Conservation (phyloP, 495 filamentous ascomycete genomes). For the Neurospora sp. region DNA sequence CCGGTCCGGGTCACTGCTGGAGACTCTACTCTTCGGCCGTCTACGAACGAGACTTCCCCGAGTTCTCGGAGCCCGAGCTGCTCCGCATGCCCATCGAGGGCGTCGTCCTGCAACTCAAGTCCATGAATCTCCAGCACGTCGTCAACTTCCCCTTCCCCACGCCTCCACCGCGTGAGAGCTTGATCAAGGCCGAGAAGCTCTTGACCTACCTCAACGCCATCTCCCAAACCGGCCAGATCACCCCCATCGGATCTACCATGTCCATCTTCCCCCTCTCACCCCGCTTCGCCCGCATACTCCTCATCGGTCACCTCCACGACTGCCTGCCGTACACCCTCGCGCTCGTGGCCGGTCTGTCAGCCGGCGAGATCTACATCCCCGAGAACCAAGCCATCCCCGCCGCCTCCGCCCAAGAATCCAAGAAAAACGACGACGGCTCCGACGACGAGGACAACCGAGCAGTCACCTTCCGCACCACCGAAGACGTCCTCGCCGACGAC, state of each 20-base stretch:
- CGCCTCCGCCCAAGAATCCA: constrained; percentile 24
- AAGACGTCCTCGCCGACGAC: constrained; percentile 58
- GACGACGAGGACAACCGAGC: constrained; percentile 11
- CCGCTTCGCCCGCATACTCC: constrained; percentile 80
- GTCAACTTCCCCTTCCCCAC: constrained; percentile 98
- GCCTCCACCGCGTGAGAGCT: constrained; percentile 66
- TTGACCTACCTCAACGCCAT: constrained; percentile 64
- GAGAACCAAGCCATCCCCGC: constrained; percentile 63
- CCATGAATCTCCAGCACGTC: constrained; percentile 85
- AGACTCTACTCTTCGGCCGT: constrained; percentile 87
- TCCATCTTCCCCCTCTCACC: constrained; percentile 83
- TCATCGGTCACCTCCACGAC: constrained; percentile 73
- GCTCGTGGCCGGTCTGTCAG: constrained; percentile 78
- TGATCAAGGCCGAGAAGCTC: constrained; percentile 79
- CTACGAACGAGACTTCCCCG: constrained; percentile 80
- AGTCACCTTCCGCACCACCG: constrained; percentile 45
- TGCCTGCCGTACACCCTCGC: constrained; percentile 83
- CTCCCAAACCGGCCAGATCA: constrained; percentile 59
- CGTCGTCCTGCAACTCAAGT: constrained; percentile 89
- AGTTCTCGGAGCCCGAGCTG: constrained; percentile 83
- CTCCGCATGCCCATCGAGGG: constrained; percentile 85
- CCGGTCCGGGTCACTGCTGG: constrained; percentile 93
- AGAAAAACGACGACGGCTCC: background rate
- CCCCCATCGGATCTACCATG: constrained; percentile 65
- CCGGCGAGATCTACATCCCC: constrained; percentile 78